phyloP scores from a whole-genome alignment of 2,329 filamentous ascomycete genomes.

The Colletotrichum camelliae region DNA sequence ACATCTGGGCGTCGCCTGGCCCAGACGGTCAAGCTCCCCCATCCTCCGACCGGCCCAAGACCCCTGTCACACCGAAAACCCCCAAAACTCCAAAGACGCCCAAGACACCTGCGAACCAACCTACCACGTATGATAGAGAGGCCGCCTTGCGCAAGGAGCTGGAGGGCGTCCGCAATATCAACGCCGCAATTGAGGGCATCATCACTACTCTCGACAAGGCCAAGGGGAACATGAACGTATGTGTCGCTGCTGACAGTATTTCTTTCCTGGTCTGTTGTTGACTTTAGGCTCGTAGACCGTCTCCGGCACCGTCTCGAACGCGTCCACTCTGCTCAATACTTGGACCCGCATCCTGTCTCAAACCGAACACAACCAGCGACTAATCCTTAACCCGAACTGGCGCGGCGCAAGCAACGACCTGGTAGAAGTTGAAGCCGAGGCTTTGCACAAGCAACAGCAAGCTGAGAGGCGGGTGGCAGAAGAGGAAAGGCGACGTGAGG shows the following conservation, averaged over 20 bases:
- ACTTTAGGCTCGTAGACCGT: constrained; percentile 66
- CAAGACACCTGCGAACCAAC: constrained; percentile 44
- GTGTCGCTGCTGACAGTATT: constrained; percentile 24
- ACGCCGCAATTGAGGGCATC: constrained; percentile 83
- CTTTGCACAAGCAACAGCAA: constrained; percentile 73
- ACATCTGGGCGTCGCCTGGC: constrained; percentile 52
- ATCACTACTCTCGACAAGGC: constrained; percentile 74
- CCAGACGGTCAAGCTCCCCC: constrained; percentile 33
- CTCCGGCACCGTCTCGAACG: constrained; percentile 82
- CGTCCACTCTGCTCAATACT: constrained; percentile 88
- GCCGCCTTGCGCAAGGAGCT: constrained; percentile 79
- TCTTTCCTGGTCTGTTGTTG: not conserved
- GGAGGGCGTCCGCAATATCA: constrained; percentile 83
- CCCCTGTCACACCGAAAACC: constrained; percentile 53
- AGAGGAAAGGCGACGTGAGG: constrained; percentile 78
- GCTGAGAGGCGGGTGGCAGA: constrained; percentile 79
- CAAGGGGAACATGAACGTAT: constrained; percentile 78
- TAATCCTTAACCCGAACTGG: constrained; percentile 89
- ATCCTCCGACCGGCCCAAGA: constrained; percentile 45
- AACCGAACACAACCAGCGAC: constrained; percentile 94
- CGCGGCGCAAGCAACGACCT: constrained; percentile 88
- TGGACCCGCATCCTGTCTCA: constrained; percentile 97
- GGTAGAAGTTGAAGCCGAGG: constrained; percentile 84
- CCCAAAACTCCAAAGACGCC: constrained; percentile 50
- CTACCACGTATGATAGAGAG: constrained; percentile 68